Percentiles rank a stretch among this genome's conserved stretches.
Conservation (phyloP, 2,329 filamentous ascomycete species). For the Xylaria sp. region DNA sequence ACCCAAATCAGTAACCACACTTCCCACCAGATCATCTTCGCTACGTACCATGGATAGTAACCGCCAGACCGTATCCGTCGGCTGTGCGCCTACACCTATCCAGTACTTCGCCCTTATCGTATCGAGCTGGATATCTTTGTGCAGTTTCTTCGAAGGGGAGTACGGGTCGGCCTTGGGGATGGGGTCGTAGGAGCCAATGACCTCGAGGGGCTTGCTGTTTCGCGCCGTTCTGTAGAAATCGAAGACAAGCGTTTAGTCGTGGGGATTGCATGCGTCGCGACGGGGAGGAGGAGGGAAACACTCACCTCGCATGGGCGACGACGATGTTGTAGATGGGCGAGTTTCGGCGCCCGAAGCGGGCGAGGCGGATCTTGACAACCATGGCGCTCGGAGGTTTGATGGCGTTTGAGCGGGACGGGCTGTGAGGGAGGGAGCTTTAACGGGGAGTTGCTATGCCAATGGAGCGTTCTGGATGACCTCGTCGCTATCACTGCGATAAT, state of each 20-base stretch:
- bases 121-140: constrained; percentile 91
- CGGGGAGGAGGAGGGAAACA: not conserved
- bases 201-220: constrained; percentile 85
- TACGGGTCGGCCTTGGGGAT: constrained; percentile 57
- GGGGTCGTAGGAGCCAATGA: constrained; percentile 74
- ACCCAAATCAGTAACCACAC: not conserved
- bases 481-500: constrained; percentile 24
- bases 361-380: constrained; percentile 90
- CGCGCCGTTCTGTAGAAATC: constrained; percentile 63
- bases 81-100: constrained; percentile 94
- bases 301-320: constrained; percentile 83
- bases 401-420: not conserved
- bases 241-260: not conserved
- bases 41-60: constrained; percentile 68
- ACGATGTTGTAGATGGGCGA: constrained; percentile 97
- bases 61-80: constrained; percentile 83
- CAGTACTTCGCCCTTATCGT: constrained; percentile 80
- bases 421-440: not conserved
- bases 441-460: not conserved
- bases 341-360: constrained; percentile 85
- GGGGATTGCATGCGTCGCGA: not conserved
- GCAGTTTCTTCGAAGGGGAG: constrained; percentile 60
- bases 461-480: not conserved
- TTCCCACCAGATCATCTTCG: not conserved
- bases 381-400: constrained; percentile 42